Evolutionary conservation across 2,329 filamentous ascomycete species (phyloP), one percentile per base, ranked within the genome.

Genomic region (Penicillium sp.): DNA sequence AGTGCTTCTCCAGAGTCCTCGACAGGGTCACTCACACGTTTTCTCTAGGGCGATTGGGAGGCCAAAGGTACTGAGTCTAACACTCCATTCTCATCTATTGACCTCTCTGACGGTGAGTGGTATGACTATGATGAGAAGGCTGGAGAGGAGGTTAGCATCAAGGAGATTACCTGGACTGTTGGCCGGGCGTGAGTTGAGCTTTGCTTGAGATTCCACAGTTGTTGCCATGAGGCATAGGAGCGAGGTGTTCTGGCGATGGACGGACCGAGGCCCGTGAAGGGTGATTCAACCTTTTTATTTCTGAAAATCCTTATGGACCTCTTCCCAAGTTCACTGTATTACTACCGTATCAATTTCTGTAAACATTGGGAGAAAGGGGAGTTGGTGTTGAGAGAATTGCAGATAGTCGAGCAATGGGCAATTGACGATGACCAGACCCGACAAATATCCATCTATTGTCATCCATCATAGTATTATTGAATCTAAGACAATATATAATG

Each of bases 101-200:
- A 97, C 59, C 73, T 98, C 47, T 76, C 77, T 0, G 93, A 98
- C 25, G 92, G 88, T 24, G 93, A 98, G 63, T 98, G 93, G 93
- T 98, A 87, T 70, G 92, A 97, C 62, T 98, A 97, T 64, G 91
- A 97, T 60, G 91, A 97, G 73, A 96, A 97, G 76, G 81, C 88
- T 0, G 80, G 86, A 0, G 89, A 95, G 43, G 91, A 97, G 70
- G 91, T 96, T 41, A 93, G 88, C 70, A 90, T 96, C 68, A 92
- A 89, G 67, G 88, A 93, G 27, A 71, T 95, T 47, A 88, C 82
- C 54, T 98, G 90, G 89, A 85, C 90, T 58, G 87, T 98, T 58
- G 80, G 81, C 56, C 79, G 89, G 57, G 81, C 83, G 31, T 93
- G 66, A 79, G 40, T 32, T 5, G 9, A 8, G 23, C 5, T 40